Conservation (phyloP, 495 filamentous ascomycete species). For the Aspergillus affinis region DNA sequence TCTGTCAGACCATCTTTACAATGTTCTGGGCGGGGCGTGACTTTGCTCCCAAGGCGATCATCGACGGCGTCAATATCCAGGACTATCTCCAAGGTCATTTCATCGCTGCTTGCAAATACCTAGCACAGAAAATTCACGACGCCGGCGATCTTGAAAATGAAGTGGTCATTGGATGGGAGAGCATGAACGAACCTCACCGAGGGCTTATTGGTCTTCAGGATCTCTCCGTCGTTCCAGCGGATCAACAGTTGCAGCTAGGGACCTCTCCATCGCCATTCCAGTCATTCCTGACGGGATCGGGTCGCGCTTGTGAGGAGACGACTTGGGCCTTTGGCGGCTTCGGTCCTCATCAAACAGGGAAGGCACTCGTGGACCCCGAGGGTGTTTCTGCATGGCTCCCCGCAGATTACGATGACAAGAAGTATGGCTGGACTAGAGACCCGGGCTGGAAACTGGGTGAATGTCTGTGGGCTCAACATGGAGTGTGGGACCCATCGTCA, state of each 20-base stretch:
- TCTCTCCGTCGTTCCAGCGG: slow-evolving; percentile 74
- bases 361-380: slow-evolving; percentile 80
- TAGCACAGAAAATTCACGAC: slow-evolving; percentile 83
- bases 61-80: slow-evolving; percentile 93
- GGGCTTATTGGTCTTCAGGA: slow-evolving; percentile 86
- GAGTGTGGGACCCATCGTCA: slow-evolving; percentile 83
- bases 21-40: slow-evolving; percentile 90
- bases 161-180: slow-evolving; percentile 94
- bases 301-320: slow-evolving; percentile 82
- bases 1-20: slow-evolving; percentile 88
- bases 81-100: slow-evolving; percentile 92
- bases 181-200: slow-evolving; percentile 88
- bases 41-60: slow-evolving; percentile 94
- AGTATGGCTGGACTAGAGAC: slow-evolving; percentile 89
- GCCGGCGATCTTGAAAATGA: slow-evolving; percentile 86
- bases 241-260: slow-evolving; percentile 90
- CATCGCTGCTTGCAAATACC: slow-evolving; percentile 70
- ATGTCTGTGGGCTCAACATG: slow-evolving; percentile 96
- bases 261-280: slow-evolving; percentile 96
- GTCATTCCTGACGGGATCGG: slow-evolving; percentile 85
- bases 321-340: slow-evolving; percentile 93
- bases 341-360: slow-evolving; percentile 86
- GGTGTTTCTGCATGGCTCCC: slow-evolving; percentile 84
- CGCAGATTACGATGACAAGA: slow-evolving; percentile 73
- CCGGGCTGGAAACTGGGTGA: slow-evolving; percentile 86